Percentiles rank a stretch among this genome's conserved stretches.
Conservation (phyloP, 306 rosid species). For the Cercis canadensis region DNA sequence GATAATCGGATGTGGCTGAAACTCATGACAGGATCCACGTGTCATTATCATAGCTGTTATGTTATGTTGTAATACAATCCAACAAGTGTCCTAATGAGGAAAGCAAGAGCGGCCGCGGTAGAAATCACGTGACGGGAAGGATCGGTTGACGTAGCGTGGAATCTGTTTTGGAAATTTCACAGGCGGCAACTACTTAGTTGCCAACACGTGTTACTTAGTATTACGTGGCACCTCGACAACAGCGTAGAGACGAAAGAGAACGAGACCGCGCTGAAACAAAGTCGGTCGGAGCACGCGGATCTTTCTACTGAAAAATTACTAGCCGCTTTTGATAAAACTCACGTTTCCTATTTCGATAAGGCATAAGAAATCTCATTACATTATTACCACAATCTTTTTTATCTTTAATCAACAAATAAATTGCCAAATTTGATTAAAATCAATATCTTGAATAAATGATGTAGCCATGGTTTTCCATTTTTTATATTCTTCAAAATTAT, state of each 20-base stretch:
- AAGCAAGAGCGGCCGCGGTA: slow-evolving; percentile 3
- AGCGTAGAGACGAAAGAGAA: neutral
- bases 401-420: too few relatives aligned
- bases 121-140: slow-evolving; percentile 36
- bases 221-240: slow-evolving; percentile 28
- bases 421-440: too few relatives aligned
- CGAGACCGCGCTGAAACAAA: too few relatives aligned
- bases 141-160: slow-evolving; percentile 46
- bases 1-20: too few relatives aligned
- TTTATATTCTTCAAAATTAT: too few relatives aligned
- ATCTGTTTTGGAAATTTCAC: slow-evolving; percentile 8
- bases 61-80: too few relatives aligned
- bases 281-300: slow-evolving; percentile 31
- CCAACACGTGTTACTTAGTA: slow-evolving; percentile 31
- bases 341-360: slow-evolving; percentile 12
- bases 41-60: too few relatives aligned
- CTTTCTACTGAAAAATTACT: slow-evolving; percentile 2
- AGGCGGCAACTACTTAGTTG: slow-evolving; percentile 3
- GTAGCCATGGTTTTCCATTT: too few relatives aligned
- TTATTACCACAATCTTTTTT: neutral
- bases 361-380: neutral
- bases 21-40: too few relatives aligned
- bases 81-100: too few relatives aligned
- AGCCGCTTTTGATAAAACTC: slow-evolving; percentile 19
- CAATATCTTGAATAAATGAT: too few relatives aligned